These are phyloP conservation scores for Aspergillus candidus DNA, from an alignment of 2,329 filamentous ascomycete species.

Conservation along the genomic window DNA sequence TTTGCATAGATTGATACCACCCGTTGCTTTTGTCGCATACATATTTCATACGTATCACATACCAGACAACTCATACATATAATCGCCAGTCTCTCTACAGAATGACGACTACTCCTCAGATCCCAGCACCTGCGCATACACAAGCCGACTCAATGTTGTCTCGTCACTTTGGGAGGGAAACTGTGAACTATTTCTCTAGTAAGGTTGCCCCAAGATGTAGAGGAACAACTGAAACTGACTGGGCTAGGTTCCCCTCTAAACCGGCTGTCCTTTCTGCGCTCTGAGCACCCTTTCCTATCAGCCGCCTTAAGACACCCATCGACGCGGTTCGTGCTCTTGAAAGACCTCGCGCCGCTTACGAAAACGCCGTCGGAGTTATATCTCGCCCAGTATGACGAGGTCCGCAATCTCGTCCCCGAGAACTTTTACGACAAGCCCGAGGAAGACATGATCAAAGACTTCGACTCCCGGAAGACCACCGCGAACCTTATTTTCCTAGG, in stretches of 20 bases:
- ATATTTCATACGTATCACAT: too few relatives aligned
- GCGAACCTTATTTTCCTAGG: constrained; percentile 81
- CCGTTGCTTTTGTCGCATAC: too few relatives aligned
- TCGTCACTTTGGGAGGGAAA: constrained; percentile 45
- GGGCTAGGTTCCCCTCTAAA: constrained; percentile 44
- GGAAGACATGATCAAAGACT: constrained; percentile 64
- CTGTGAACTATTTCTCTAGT: constrained; percentile 49
- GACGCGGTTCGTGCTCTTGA: constrained; percentile 66
- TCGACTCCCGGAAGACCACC: constrained; percentile 61
- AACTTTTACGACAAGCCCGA: constrained; percentile 68
- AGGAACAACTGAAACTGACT: too few relatives aligned
- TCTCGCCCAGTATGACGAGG: constrained; percentile 62
- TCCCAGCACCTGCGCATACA: constrained; percentile 54
- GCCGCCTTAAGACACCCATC: constrained; percentile 43
- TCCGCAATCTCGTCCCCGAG: constrained; percentile 63
- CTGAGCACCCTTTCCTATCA: constrained; percentile 44
- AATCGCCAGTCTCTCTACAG: constrained; percentile 6
- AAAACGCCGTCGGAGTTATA: constrained; percentile 57
- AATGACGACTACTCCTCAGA: constrained; percentile 29
- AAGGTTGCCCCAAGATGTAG: constrained; percentile 5
- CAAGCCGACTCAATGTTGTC: constrained; percentile 52
- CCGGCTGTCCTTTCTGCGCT: constrained; percentile 45
- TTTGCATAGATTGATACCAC: too few relatives aligned
- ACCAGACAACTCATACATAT: too few relatives aligned
- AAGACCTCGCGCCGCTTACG: constrained; percentile 69